phyloP scores from a whole-genome alignment of 371 early-diverging fungal species.

The Nematocida sp. region DNA sequence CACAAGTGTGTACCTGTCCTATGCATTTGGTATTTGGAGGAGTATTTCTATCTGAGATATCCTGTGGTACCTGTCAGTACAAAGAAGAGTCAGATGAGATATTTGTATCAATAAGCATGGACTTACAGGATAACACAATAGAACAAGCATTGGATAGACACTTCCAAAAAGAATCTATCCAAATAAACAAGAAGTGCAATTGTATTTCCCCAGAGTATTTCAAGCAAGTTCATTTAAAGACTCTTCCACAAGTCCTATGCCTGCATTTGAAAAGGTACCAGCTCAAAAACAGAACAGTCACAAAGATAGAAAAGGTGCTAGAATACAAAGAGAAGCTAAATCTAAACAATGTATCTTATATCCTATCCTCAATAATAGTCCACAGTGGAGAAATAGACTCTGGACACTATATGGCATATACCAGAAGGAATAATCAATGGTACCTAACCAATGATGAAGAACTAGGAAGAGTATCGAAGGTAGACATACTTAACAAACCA shows the following conservation, averaged over 20 bases:
- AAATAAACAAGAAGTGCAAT: constrained; percentile 6
- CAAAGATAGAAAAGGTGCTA: constrained; percentile 44
- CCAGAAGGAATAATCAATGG: constrained; percentile 38
- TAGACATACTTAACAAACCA: constrained; percentile 28
- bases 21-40: constrained; percentile 36
- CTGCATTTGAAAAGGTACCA: constrained; percentile 54
- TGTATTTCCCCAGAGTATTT: constrained; percentile 24
- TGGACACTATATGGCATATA: constrained; percentile 55
- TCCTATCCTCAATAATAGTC: constrained; percentile 28
- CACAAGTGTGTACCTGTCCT: neutral
- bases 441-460: constrained; percentile 52
- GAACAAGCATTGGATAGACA: constrained; percentile 1
- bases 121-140: constrained; percentile 1
- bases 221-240: constrained; percentile 22
- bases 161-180: neutral
- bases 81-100: constrained; percentile 4
- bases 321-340: constrained; percentile 11
- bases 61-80: neutral
- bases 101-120: constrained; percentile 31
- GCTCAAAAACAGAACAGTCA: constrained; percentile 5
- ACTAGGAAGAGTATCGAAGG: constrained; percentile 18
- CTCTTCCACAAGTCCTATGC: constrained; percentile 31
- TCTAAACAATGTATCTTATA: constrained; percentile 1
- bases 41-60: neutral
- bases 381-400: constrained; percentile 50